Evolutionary conservation across 208 protist genomes (phyloP), one percentile per base, ranked within the genome.

Genomic region (Leishmania major): DNA sequence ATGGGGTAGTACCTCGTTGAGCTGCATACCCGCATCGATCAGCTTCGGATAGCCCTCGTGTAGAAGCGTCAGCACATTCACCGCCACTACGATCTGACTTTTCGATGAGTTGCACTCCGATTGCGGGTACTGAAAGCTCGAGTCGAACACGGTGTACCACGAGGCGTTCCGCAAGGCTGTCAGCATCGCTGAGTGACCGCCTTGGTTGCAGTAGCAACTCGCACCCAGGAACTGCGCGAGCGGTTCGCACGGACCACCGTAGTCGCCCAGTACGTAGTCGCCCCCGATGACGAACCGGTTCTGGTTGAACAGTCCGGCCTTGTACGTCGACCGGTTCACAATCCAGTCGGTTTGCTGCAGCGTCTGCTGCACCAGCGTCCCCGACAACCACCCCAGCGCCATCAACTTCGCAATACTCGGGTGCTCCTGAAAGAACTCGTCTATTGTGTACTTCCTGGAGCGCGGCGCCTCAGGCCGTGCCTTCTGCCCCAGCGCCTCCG

Each of bases 181-280:
- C 28, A 86, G 31, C 31, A 74, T 35, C 37, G 71, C 11, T 0
- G 73, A 53, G 69, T 75, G 80, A 3, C 76, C 76, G 71, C 75
- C 80, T 71, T 78, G 62, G 67, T 88, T 95, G 84, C 90, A 95
- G 37, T 73, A 5, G 79, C 79, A 90, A 28, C 87, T 80, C 17
- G 84, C 89, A 25, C 87, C 90, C 43, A 87, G 55, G 15, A 19
- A 10, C 25, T n/a, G 49, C 1, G 80, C 82, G 35, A 62, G 31
- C 19, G 60, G 28, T 7, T 60, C 60, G 62, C 85, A 87, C 62
- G n/a, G 40, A 45, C 86, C 90, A 67, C 92, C 90, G 78, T 87
- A 95, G 79, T 92, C 87, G 59, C 90, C 92, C 22, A 92, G 35
- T 13, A 95, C 73, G 71, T 88, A 80, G 84, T 93, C 90, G 31